A percentile compares a stretch with the other conserved stretches of the same genome.
Evolutionary conservation across 805 yeast species (phyloP).

Genomic region (Candida easanensis): DNA sequence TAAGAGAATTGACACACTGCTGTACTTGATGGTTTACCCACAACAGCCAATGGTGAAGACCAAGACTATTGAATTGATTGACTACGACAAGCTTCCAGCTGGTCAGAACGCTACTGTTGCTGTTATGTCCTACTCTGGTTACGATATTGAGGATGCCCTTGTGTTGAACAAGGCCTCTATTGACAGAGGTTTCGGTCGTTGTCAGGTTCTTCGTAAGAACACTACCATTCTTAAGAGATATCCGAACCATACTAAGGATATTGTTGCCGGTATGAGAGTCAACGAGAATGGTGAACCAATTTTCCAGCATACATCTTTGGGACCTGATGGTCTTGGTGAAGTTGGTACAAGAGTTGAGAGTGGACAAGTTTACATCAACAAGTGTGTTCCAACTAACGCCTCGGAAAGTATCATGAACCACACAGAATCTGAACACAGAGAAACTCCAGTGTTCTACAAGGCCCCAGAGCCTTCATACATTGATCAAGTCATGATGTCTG

Average conservation of each 20-base stretch:
- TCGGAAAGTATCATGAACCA: constrained; percentile 47
- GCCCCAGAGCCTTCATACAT: constrained; percentile 95
- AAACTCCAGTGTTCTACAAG: constrained; percentile 86
- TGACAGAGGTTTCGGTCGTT: constrained; percentile 96
- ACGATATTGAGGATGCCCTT: constrained; percentile 98
- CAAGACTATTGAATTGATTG: constrained; percentile 90
- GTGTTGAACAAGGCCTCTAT: constrained; percentile 90
- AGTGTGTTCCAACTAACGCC: constrained; percentile 86
- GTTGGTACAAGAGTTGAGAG: constrained; percentile 88
- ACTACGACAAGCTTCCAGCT: constrained; percentile 95
- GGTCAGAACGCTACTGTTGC: constrained; percentile 99
- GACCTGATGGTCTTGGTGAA: constrained; percentile 95
- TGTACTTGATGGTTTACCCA: constrained; percentile 96
- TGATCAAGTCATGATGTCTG: constrained; percentile 97
- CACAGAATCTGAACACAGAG: constrained; percentile 62
- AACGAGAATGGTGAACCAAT: constrained; percentile 80
- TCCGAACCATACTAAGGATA: constrained; percentile 91
- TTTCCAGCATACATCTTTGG: constrained; percentile 81
- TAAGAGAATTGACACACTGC: constrained; percentile 88
- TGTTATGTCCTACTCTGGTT: constrained; percentile 98
- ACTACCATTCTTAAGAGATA: constrained; percentile 87
- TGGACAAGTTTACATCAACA: constrained; percentile 93
- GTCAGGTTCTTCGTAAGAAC: constrained; percentile 91
- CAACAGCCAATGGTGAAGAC: constrained; percentile 99
- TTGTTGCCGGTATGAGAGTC: constrained; percentile 86